Percentiles rank a stretch among this genome's conserved stretches.
phyloP scores from a whole-genome alignment of 192 early-diverging fungal species.

The Lobosporangium transversale region DNA sequence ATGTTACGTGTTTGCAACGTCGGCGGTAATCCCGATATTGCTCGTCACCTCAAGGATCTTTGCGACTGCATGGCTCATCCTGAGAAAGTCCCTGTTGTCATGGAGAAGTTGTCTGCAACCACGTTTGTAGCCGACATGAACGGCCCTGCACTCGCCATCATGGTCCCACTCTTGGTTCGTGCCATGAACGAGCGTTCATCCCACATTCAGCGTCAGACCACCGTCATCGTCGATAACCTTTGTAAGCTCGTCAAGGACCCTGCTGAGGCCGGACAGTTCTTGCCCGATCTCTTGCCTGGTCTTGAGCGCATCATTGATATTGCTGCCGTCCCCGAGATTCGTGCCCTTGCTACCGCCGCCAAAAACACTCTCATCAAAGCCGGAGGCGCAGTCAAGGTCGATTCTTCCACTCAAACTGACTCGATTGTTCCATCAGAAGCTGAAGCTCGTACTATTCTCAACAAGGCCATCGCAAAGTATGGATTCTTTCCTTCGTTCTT shows the following conservation, averaged over 20 bases:
- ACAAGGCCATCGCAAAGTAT: slow-evolving; percentile 53
- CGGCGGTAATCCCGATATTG: slow-evolving; percentile 84
- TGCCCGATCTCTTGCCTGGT: slow-evolving; percentile 80
- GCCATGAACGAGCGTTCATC: slow-evolving; percentile 73
- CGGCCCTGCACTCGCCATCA: slow-evolving; percentile 81
- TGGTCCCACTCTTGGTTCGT: slow-evolving; percentile 80
- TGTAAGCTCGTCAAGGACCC: slow-evolving; percentile 88
- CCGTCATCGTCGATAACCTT: slow-evolving; percentile 90
- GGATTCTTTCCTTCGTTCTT: slow-evolving; percentile 59
- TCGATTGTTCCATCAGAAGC: slow-evolving; percentile 47
- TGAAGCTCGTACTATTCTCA: slow-evolving; percentile 60
- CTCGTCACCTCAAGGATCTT: slow-evolving; percentile 77
- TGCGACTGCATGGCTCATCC: slow-evolving; percentile 80
- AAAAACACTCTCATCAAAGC: slow-evolving; percentile 74
- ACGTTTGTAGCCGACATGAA: slow-evolving; percentile 84
- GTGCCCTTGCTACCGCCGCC: slow-evolving; percentile 73
- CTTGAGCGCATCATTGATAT: slow-evolving; percentile 80
- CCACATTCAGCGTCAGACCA: slow-evolving; percentile 76
- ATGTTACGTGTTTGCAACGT: slow-evolving; percentile 76
- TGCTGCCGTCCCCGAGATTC: slow-evolving; percentile 80
- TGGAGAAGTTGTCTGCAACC: slow-evolving; percentile 81
- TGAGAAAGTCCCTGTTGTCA: slow-evolving; percentile 79
- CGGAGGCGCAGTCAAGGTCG: slow-evolving; percentile 58
- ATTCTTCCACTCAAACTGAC: slow-evolving; percentile 30
- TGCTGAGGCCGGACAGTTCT: slow-evolving; percentile 81